A percentile compares a stretch with the other conserved stretches of the same genome.
These are phyloP conservation scores for Fusarium sp. DNA, from an alignment of 2,329 filamentous ascomycete genomes.

Conservation along the genomic window DNA sequence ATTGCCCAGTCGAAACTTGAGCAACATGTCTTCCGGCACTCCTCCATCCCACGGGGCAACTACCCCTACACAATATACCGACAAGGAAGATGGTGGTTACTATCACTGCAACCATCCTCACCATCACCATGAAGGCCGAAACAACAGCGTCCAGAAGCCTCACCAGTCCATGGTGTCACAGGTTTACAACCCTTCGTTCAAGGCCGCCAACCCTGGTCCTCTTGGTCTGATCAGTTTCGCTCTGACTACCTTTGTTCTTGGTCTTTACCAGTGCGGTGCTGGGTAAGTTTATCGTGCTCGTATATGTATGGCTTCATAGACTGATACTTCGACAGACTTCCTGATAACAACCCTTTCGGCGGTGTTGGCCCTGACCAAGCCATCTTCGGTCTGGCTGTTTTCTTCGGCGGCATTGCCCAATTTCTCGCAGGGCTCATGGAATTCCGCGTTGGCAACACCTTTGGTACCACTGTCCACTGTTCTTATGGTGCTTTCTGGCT, in stretches of 20 bases:
- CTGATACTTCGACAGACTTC: constrained; percentile 46
- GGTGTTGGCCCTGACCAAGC: constrained; percentile 52
- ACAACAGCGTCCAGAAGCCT: constrained; percentile 32
- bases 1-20: neutral
- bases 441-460: constrained; percentile 69
- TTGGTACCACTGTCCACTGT: constrained; percentile 70
- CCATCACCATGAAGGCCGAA: constrained; percentile 28
- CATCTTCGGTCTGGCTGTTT: constrained; percentile 53
- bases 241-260: constrained; percentile 72
- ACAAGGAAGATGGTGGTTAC: constrained; percentile 37
- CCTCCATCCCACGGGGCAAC: constrained; percentile 41
- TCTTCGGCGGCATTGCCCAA: constrained; percentile 76
- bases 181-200: constrained; percentile 53
- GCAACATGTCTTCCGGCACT: constrained; percentile 38
- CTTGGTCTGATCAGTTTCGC: constrained; percentile 73
- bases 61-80: constrained; percentile 44
- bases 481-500: constrained; percentile 74
- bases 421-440: constrained; percentile 72
- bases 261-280: constrained; percentile 59
- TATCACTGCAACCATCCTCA: constrained; percentile 31
- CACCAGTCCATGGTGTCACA: constrained; percentile 54
- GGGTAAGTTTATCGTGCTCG: constrained; percentile 58
- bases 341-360: constrained; percentile 50
- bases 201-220: constrained; percentile 70
- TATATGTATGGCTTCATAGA: neutral